Evolutionary conservation across 2,329 filamentous ascomycete genomes (phyloP).

Genomic region (Cercospora sp.): DNA sequence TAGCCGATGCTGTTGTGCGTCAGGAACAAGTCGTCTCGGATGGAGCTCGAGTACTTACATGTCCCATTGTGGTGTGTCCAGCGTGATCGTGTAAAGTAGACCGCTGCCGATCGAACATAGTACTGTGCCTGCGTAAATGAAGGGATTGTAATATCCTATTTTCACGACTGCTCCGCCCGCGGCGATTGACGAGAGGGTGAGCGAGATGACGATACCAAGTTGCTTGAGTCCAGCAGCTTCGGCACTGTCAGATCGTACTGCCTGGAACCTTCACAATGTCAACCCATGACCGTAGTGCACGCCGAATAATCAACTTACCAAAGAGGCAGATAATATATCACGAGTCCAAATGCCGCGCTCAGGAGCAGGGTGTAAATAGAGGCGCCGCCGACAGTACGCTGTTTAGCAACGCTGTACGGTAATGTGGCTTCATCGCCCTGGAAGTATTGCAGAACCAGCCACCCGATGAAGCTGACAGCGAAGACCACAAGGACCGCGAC

Average conservation of each 20-base stretch:
- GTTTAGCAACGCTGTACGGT: constrained; percentile 13
- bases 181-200: constrained; percentile 44
- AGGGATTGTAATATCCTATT: constrained; percentile 49
- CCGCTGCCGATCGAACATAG: constrained; percentile 47
- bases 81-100: constrained; percentile 36
- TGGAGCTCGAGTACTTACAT: constrained; percentile 16
- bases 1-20: constrained; percentile 27
- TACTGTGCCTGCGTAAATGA: constrained; percentile 43
- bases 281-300: not conserved
- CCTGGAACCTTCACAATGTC: constrained; percentile 22
- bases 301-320: constrained; percentile 3
- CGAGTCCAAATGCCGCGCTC: constrained; percentile 16
- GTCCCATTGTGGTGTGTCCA: constrained; percentile 21
- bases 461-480: constrained; percentile 17
- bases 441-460: constrained; percentile 17
- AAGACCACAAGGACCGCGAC: constrained; percentile 43
- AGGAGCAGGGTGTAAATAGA: constrained; percentile 17
- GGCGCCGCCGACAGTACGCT: constrained; percentile 18
- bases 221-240: constrained; percentile 21
- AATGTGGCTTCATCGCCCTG: constrained; percentile 23
- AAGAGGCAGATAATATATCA: constrained; percentile 23
- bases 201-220: constrained; percentile 35
- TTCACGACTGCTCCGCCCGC: constrained; percentile 40
- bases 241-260: constrained; percentile 15
- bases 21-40: not conserved